phyloP scores from a whole-genome alignment of 495 filamentous ascomycete species.

The Tuber indicum region DNA sequence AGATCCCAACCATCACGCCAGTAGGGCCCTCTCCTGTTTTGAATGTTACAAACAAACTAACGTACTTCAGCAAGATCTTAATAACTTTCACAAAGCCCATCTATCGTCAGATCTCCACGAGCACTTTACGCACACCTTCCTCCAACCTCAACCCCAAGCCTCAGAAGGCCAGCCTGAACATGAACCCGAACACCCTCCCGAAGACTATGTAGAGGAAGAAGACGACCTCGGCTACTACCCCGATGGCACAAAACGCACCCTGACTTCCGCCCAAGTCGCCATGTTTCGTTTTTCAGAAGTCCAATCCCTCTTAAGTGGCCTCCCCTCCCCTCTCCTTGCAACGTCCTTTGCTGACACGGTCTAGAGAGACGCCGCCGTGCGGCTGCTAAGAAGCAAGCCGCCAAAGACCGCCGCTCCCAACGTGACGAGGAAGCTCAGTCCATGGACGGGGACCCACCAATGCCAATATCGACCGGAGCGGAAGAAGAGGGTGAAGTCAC shows the following conservation, averaged over 20 bases:
- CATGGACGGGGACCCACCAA: conserved; percentile 9
- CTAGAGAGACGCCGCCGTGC: conserved; percentile 20
- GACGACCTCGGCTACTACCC: conserved; percentile 75
- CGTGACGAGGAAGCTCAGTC: conserved; percentile 10
- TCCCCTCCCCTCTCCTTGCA: background rate
- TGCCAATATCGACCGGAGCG: conserved; percentile 5
- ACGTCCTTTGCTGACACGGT: background rate
- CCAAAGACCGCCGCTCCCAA: conserved; percentile 7
- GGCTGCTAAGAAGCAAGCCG: conserved; percentile 17
- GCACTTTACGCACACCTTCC: conserved; percentile 50
- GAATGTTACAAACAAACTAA: conserved; percentile 18
- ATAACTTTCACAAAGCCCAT: conserved; percentile 60
- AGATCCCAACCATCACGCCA: conserved; percentile 32
- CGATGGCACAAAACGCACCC: conserved; percentile 81
- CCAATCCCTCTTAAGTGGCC: conserved; percentile 53
- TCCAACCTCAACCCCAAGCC: conserved; percentile 41
- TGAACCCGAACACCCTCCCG: conserved; percentile 28
- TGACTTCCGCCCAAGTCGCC: conserved; percentile 84
- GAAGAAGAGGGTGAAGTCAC: conserved; percentile 5
- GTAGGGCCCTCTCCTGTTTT: conserved; percentile 7
- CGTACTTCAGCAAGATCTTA: conserved; percentile 59
- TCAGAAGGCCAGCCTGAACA: conserved; percentile 3
- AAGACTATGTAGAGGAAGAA: conserved; percentile 41
- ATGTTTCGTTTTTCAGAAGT: conserved; percentile 91
- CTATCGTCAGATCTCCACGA: conserved; percentile 49